Base-by-base conservation (phyloP, 148 eudicot species). In the Beta vulgaris region DNA sequence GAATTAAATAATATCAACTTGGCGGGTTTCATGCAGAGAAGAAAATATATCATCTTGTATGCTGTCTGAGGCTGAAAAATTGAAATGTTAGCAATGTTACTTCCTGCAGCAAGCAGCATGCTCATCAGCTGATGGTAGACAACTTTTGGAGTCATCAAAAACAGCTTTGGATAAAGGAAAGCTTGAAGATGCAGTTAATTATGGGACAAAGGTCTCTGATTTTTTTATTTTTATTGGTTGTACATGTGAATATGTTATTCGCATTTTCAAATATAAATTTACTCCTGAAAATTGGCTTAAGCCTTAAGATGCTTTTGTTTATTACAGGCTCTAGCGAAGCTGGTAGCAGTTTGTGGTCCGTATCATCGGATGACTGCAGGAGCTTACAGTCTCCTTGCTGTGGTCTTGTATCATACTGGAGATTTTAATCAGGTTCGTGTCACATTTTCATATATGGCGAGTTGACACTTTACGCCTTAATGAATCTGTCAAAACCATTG, bases 311-410 rank as follows among this genome's bases (percentile, higher is more conserved):
- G 49, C 70, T 73, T 71, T 73, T 26, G 13, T 4, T 14, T 79
- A 67, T 68, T 74, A 43, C 88, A 96, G 99, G 98, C 98, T 85
- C 94, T 96, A 78, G 96, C 97, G 65, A 96, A 96, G 88, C 86
- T 96, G 71, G 97, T 96, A 57, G 93, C 97, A 77, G 98, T 96
- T 73, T 96, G 99, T 77, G 99, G 99, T 84, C 99, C 99, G 49
- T 96, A 96, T 84, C 97, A 96, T 83, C 88, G 99, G 75, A 96
- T 96, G 97, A 96, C 99, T 65, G 98, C 99, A 46, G 99, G 99
- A 79, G 99, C 99, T 77, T 96, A 96, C 85, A 96, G 99, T 85
- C 95, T 96, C 76, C 91, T 96, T 74, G 99, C 99, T 54, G 99
- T 96, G 72, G 99, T 96, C 69, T 73, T 96, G 79, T 96, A 96